These are phyloP conservation scores for Verticillium alfalfae DNA, from an alignment of 2,329 filamentous ascomycete species.

Conservation along the genomic window DNA sequence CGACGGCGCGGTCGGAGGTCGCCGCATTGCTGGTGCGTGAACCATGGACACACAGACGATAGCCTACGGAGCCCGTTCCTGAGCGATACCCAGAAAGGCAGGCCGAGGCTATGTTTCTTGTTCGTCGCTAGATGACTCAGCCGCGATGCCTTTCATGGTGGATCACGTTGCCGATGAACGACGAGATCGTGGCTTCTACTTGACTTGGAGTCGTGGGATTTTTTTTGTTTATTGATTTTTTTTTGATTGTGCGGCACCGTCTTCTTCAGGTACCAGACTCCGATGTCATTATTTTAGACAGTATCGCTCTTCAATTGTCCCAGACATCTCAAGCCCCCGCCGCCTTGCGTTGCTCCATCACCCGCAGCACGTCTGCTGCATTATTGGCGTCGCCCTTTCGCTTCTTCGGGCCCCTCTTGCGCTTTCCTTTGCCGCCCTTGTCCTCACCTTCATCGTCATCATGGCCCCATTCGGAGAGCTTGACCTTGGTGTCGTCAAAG, in stretches of 20 bases:
- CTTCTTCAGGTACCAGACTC: background rate
- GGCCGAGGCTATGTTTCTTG: background rate
- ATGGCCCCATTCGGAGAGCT: slow-evolving; percentile 59
- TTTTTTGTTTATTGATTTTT: background rate
- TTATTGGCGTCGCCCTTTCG: slow-evolving; percentile 74
- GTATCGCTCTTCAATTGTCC: background rate
- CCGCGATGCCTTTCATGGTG: background rate
- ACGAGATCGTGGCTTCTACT: background rate
- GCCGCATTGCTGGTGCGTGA: background rate
- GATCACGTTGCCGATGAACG: background rate
- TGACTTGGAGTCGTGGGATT: background rate
- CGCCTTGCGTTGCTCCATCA: slow-evolving; percentile 58
- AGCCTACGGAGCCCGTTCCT: background rate
- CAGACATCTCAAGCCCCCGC: slow-evolving; percentile 5
- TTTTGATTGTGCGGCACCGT: background rate
- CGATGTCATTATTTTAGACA: background rate
- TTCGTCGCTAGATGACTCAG: background rate
- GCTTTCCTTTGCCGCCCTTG: slow-evolving; percentile 44
- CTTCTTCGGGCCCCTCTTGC: slow-evolving; percentile 69
- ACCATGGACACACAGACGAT: background rate
- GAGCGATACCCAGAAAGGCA: background rate
- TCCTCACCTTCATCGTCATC: slow-evolving; percentile 44
- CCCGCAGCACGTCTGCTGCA: slow-evolving; percentile 72
- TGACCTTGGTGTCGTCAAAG: slow-evolving; percentile 61
- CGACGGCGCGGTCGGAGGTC: background rate